A percentile compares a stretch with the other conserved stretches of the same genome.
These are phyloP conservation scores for Epichloe baconii DNA, from an alignment of 2,329 filamentous ascomycete genomes.

Conservation along the genomic window DNA sequence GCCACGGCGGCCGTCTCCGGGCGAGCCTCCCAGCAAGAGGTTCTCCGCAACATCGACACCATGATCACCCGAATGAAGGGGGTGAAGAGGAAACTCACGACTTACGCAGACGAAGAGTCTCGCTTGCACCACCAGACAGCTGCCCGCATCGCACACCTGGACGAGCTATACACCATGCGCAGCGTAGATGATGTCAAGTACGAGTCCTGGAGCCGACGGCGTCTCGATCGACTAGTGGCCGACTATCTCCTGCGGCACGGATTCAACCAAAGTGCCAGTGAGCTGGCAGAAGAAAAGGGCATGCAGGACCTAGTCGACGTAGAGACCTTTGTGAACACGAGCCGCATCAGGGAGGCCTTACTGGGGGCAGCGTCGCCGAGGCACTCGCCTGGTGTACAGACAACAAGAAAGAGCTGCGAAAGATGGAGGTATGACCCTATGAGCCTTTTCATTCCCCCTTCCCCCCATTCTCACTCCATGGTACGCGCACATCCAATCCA, in stretches of 20 bases:
- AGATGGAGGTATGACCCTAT: slow-evolving; percentile 53
- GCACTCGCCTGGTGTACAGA: slow-evolving; percentile 85
- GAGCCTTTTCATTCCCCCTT: neutral
- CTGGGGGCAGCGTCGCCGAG: slow-evolving; percentile 58
- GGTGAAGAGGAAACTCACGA: slow-evolving; percentile 75
- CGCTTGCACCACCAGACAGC: slow-evolving; percentile 62
- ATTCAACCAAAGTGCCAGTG: slow-evolving; percentile 63
- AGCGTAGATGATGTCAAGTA: slow-evolving; percentile 86
- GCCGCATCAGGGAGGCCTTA: slow-evolving; percentile 62
- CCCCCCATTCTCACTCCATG: neutral
- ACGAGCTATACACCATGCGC: slow-evolving; percentile 66
- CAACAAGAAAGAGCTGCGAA: slow-evolving; percentile 84
- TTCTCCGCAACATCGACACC: slow-evolving; percentile 67
- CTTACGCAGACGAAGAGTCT: slow-evolving; percentile 66
- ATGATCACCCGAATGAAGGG: slow-evolving; percentile 78
- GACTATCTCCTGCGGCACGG: slow-evolving; percentile 83
- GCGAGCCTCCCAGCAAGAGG: slow-evolving; percentile 49
- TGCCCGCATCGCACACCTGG: slow-evolving; percentile 67
- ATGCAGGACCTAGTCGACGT: slow-evolving; percentile 79
- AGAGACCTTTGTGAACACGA: slow-evolving; percentile 74
- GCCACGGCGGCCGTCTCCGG: slow-evolving; percentile 55
- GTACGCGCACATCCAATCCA: slow-evolving; percentile 1
- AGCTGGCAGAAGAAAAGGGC: slow-evolving; percentile 59
- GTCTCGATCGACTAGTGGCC: slow-evolving; percentile 76
- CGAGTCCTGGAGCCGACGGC: slow-evolving; percentile 72